Conservation (phyloP, 345 rosid genomes). For the Eucalyptus pauciflora region DNA sequence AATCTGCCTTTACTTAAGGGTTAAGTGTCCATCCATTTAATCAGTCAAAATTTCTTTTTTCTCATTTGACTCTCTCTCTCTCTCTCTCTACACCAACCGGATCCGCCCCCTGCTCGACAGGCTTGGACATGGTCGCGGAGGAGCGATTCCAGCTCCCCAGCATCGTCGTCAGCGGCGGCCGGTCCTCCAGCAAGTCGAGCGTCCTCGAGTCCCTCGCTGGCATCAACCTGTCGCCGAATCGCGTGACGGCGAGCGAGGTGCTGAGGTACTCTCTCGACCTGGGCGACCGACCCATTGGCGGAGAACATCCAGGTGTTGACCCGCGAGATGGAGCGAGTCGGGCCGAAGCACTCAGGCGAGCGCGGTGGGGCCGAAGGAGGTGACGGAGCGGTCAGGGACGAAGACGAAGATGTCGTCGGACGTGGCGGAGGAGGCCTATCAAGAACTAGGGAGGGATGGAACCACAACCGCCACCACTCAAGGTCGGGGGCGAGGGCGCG, state of each 20-base stretch:
- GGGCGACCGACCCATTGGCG: slow-evolving; percentile 68
- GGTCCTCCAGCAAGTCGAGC: background rate
- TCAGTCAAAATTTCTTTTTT: too few relatives aligned
- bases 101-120: background rate
- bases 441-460: slow-evolving; percentile 75
- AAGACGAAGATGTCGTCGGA: slow-evolving; percentile 23
- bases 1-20: too few relatives aligned
- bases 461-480: slow-evolving; percentile 46
- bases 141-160: background rate
- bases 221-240: slow-evolving; percentile 17
- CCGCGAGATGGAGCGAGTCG: slow-evolving; percentile 49
- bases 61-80: too few relatives aligned
- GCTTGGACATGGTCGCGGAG: background rate
- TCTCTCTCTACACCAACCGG: background rate
- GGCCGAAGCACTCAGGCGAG: slow-evolving; percentile 67
- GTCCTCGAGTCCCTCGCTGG: background rate
- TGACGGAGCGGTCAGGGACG: slow-evolving; percentile 21
- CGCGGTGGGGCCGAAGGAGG: slow-evolving; percentile 52
- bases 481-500: slow-evolving; percentile 59
- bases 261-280: slow-evolving; percentile 76
- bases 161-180: background rate
- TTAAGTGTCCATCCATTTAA: too few relatives aligned
- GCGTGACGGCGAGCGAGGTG: slow-evolving; percentile 72
- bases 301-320: slow-evolving; percentile 87
- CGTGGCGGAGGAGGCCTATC: slow-evolving; percentile 47